Evolutionary conservation across 73 alveolate species (phyloP).

Genomic region (Symbiodinium pilosum): DNA sequence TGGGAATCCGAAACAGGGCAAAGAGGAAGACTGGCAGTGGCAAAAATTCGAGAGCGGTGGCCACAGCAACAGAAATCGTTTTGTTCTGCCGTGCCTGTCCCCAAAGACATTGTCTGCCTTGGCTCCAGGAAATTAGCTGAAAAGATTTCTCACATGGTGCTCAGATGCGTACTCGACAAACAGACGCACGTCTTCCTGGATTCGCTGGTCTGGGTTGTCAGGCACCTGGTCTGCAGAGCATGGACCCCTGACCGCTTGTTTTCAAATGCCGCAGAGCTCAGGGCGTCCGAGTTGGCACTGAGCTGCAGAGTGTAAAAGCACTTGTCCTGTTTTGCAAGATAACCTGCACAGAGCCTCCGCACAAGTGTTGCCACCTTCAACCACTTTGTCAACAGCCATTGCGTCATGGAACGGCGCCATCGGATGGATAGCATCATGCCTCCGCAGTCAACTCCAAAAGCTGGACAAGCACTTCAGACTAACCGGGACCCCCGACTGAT

Average conservation of each 20-base stretch:
- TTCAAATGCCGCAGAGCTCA: not conserved
- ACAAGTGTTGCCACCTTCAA: not conserved
- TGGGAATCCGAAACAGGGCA: not conserved
- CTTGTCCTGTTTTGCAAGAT: constrained; percentile 39
- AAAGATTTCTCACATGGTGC: too few relatives aligned
- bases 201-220: constrained; percentile 92
- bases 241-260: too few relatives aligned
- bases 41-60: too few relatives aligned
- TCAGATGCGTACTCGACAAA: constrained; percentile 14
- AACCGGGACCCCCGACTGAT: constrained; percentile 17
- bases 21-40: too few relatives aligned
- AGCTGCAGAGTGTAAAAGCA: constrained; percentile 78
- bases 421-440: constrained; percentile 94
- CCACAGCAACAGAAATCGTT: too few relatives aligned
- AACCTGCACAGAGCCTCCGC: not conserved
- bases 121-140: not conserved
- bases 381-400: constrained; percentile 73
- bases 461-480: too few relatives aligned
- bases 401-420: constrained; percentile 86
- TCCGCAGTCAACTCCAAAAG: not conserved
- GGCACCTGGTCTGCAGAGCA: constrained; percentile 24
- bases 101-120: constrained; percentile 79
- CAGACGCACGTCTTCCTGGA: constrained; percentile 77
- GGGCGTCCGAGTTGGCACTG: constrained; percentile 15
- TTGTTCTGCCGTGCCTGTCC: not conserved